A percentile compares a stretch with the other conserved stretches of the same genome.
Conservation (phyloP, 2,329 filamentous ascomycete species). For the Colletotrichum spinosum region DNA sequence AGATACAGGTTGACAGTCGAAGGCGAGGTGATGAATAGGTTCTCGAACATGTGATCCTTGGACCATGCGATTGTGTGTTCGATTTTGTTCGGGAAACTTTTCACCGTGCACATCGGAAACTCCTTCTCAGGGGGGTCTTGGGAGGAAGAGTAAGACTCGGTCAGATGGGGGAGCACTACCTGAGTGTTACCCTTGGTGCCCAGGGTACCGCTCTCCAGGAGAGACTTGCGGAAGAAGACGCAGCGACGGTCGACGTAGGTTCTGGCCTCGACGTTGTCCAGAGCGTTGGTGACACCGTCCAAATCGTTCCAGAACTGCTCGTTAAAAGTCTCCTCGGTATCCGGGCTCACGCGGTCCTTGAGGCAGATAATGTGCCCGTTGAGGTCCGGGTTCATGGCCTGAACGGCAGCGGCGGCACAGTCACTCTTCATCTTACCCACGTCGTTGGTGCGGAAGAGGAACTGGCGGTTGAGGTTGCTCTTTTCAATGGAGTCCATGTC, state of each 20-base stretch:
- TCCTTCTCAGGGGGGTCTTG: conserved; percentile 98
- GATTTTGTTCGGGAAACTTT: conserved; percentile 97
- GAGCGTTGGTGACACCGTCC: conserved; percentile 94
- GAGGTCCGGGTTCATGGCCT: conserved; percentile 95
- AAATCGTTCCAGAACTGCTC: conserved; percentile 90
- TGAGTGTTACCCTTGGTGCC: conserved; percentile 99
- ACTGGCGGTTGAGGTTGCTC: conserved; percentile 98
- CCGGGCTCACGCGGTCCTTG: conserved; percentile 89
- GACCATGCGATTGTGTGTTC: conserved; percentile 99
- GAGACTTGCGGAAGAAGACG: conserved; percentile 97
- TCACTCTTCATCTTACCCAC: conserved; percentile 98
- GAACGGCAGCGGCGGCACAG: conserved; percentile 88
- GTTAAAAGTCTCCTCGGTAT: conserved; percentile 95
- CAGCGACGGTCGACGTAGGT: conserved; percentile 97
- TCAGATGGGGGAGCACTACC: conserved; percentile 89
- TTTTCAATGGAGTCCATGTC: conserved; percentile 99
- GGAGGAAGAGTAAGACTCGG: conserved; percentile 94
- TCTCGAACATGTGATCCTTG: conserved; percentile 90
- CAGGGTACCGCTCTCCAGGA: conserved; percentile 97
- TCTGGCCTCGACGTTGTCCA: conserved; percentile 97
- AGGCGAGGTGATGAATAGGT: conserved; percentile 90
- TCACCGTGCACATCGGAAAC: conserved; percentile 98
- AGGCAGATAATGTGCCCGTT: conserved; percentile 85
- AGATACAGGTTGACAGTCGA: conserved; percentile 96
- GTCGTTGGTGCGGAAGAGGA: conserved; percentile 92